Evolutionary conservation across 768 basidiomycete genomes (phyloP), one percentile per base, ranked within the genome.

Genomic region (Lyophyllum decastes): DNA sequence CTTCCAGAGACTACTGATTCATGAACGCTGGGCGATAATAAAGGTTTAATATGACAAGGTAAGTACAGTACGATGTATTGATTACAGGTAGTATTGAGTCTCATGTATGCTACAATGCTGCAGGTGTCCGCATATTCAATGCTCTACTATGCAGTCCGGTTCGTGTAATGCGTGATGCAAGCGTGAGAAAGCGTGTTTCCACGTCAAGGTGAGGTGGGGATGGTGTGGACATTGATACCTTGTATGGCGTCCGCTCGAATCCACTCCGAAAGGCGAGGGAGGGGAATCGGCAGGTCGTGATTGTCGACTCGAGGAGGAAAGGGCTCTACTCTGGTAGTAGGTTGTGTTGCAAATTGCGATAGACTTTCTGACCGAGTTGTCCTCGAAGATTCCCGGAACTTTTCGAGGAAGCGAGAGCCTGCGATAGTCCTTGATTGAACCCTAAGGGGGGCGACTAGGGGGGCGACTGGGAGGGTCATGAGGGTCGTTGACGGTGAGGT

Each of bases 261-360:
- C 84, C 85, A 85, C 62, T 83, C 71, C 4, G 81, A 82, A 38
- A 74, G 67, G 40, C 70, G 71, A 26, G 83, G 80, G 57, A 78
- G 75, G 9, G 84, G 82, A 49, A 88, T 82, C 6, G 86, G 85
- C 59, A 77, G 63, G 68, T 89, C 81, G 44, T 81, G 73, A 62
- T 88, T 71, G 5, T 68, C 65, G 34, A 79, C 71, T 47, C 63
- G 67, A 48, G 68, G 70, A 21, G 81, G 78, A 68, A 84, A 83
- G 19, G 71, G 59, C 55, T 61, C 56, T 54, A 52, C 63, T 52
- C 21, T 58, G 34, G 45, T 64, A 43, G 40, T 55, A 38, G 58
- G 59, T 33, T 60, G 65, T 14, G 46, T 61, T 27, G 62, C 61
- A 40, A 61, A 68, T 45, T 68, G 68, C 9, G 58, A 61, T 5